A percentile compares a stretch with the other conserved stretches of the same genome.
Conservation (phyloP, 2,329 filamentous ascomycete genomes). For the Venturia pyrina region DNA sequence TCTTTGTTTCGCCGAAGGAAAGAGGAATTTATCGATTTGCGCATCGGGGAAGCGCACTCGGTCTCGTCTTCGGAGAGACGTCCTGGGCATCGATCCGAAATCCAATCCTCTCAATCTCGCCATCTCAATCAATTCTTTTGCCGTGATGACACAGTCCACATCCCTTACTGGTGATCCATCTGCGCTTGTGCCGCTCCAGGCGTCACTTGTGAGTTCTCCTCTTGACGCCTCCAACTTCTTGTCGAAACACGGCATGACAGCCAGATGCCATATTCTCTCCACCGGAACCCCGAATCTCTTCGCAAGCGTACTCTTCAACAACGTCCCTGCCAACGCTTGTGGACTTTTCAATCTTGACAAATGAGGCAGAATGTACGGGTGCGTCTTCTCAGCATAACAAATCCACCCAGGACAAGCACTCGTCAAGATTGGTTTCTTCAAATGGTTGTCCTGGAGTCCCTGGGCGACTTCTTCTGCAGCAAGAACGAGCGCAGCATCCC, state of each 20-base stretch:
- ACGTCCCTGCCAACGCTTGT: conserved; percentile 80
- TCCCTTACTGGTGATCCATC: conserved; percentile 52
- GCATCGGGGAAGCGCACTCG: conserved; percentile 60
- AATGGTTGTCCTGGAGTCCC: conserved; percentile 25
- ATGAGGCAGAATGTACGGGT: conserved; percentile 85
- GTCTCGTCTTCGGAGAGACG: conserved; percentile 31
- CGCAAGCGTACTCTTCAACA: conserved; percentile 79
- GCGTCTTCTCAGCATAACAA: conserved; percentile 97
- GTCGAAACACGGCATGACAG: conserved; percentile 97
- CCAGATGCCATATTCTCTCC: conserved; percentile 82
- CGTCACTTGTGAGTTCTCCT: conserved; percentile 74
- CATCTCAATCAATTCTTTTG: conserved; percentile 85
- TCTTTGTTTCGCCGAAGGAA: conserved; percentile 42
- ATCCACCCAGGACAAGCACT: conserved; percentile 97
- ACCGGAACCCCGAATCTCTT: conserved; percentile 61
- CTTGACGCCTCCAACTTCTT: conserved; percentile 96
- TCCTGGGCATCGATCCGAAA: conserved; percentile 61
- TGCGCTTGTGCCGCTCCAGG: conserved; percentile 43
- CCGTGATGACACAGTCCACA: conserved; percentile 96
- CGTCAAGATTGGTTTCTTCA: conserved; percentile 60
- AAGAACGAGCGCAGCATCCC: conserved; percentile 69
- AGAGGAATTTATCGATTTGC: conserved; percentile 62
- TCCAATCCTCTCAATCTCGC: conserved; percentile 69
- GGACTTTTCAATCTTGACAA: conserved; percentile 87
- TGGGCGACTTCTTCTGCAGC: conserved; percentile 37